phyloP scores from a whole-genome alignment of 257 asterid genomes.

The Solanum ossicruentum region DNA sequence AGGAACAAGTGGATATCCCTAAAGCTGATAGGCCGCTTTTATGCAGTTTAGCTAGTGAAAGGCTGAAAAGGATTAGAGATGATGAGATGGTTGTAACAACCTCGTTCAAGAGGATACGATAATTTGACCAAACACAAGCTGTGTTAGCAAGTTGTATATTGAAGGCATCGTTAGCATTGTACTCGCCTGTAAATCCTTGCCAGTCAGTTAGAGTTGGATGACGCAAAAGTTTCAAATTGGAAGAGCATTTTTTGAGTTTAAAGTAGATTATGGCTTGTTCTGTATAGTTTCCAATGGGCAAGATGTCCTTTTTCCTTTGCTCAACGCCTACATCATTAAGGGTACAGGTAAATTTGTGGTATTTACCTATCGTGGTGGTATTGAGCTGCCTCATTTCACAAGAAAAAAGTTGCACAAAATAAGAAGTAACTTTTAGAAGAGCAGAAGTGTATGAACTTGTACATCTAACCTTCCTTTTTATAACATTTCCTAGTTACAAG shows the following conservation, averaged over 20 bases:
- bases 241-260: neutral
- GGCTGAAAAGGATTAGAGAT: constrained; percentile 30
- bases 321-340: neutral
- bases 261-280: neutral
- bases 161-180: neutral
- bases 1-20: neutral
- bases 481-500: neutral
- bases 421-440: neutral
- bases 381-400: neutral
- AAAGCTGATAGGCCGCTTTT: neutral
- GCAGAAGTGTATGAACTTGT: neutral
- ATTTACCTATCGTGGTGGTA: neutral
- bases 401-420: neutral
- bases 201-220: neutral
- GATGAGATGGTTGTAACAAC: constrained; percentile 27
- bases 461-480: neutral
- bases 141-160: neutral
- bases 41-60: constrained; percentile 23
- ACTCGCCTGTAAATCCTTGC: neutral
- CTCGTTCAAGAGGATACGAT: constrained; percentile 33
- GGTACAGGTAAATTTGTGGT: neutral
- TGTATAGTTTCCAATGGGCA: neutral
- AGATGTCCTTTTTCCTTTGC: neutral
- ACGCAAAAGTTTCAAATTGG: neutral
- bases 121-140: neutral